Base-by-base conservation (phyloP, 805 yeast species). In the Candida qinlingensis region DNA sequence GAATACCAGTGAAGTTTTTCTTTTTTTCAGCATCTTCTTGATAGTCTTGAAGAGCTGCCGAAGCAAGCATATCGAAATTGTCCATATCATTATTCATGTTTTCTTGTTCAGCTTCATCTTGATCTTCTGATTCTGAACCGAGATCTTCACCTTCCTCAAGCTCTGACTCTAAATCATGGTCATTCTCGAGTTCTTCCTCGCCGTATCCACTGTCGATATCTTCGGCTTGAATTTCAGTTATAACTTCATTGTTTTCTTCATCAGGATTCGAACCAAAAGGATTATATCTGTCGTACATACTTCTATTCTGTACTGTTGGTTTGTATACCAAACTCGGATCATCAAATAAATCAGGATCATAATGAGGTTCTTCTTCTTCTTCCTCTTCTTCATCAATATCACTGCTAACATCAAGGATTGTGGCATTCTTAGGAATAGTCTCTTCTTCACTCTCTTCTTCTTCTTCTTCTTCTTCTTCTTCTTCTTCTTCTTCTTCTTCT, bases 371-470 rank as follows among this genome's bases (percentile, higher is more conserved):
- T 5, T 36, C 47, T 29, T 48, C 53, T 10, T 37, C 47, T 1
- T 42, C 42, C 10, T 33, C 53, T 37, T 41, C 51, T 5, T 39
- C 57, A 3, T 45, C 42, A 9, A 37, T 50, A 13, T 48, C 54
- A 9, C 45, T 36, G 12, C 48, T 37, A 4, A 52, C n/a, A 9
- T 53, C 54, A 28, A 51, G 11, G 3, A 53, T 9, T 2, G 41
- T 31, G 5, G 44, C 50, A 46, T 42, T 47, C 2, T 30, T 45
- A n/a, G 54, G 51, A 5, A 45, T 37, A 7, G 11, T 29, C 5
- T 13, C 39, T 7, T 9, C 9, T 4, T 33, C 39, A 28, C 28
- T 19, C 51, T 25, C 47, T 45, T 46, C 61, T 62, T 42, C 69
- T 39, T 7, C 57, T 48, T 7, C 30, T 6, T n/a, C 11, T n/a